A percentile compares a stretch with the other conserved stretches of the same genome.
These are phyloP conservation scores for Musa schizocarpa DNA, from an alignment of 176 grass and related monocot genomes.

Conservation along the genomic window DNA sequence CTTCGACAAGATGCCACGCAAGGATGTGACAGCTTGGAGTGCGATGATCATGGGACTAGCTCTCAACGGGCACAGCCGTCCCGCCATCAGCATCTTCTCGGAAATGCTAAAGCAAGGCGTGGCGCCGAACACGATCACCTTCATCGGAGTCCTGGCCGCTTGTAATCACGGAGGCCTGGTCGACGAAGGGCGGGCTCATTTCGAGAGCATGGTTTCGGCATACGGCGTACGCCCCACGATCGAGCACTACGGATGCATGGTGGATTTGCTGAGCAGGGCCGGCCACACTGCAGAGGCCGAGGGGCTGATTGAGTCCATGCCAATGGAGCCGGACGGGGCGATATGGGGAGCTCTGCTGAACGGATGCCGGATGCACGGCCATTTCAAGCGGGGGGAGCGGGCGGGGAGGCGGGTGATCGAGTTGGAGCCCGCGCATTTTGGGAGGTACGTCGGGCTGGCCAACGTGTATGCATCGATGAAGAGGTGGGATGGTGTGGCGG, in stretches of 20 bases:
- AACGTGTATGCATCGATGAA: slow-evolving; percentile 6
- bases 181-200: slow-evolving; percentile 9
- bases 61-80: not conserved
- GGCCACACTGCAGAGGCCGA: not conserved
- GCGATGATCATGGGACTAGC: slow-evolving; percentile 18
- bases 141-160: slow-evolving; percentile 4
- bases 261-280: slow-evolving; percentile 12
- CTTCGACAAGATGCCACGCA: slow-evolving; percentile 2
- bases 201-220: not conserved
- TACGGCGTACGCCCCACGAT: not conserved
- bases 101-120: not conserved
- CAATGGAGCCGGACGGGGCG: slow-evolving; percentile 3
- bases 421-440: slow-evolving; percentile 1
- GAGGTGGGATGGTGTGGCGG: slow-evolving; percentile 2
- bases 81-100: not conserved
- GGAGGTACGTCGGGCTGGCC: slow-evolving; percentile 15
- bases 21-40: slow-evolving; percentile 12
- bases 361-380: slow-evolving; percentile 6
- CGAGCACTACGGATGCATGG: slow-evolving; percentile 13
- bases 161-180: slow-evolving; percentile 14
- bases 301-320: slow-evolving; percentile 3
- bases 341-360: slow-evolving; percentile 15
- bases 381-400: not conserved
- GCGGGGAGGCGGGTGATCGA: slow-evolving; percentile 1
- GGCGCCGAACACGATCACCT: slow-evolving; percentile 4